Conservation (phyloP, 495 filamentous ascomycete species). For the Aspergillus sparsus region DNA sequence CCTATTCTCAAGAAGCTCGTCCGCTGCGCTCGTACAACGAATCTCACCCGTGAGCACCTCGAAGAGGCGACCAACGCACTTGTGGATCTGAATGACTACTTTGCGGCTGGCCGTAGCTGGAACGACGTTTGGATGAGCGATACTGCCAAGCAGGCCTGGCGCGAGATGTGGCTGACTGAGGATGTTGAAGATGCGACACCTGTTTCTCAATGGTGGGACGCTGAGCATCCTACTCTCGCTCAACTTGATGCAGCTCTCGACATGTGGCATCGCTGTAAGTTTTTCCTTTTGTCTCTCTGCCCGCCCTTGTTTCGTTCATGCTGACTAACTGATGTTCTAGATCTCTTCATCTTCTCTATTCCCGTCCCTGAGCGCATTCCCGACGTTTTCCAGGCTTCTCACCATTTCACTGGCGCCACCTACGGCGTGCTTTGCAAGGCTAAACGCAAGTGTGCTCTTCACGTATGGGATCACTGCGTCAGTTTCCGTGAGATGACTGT, state of each 20-base stretch:
- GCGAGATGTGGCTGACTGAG: constrained; percentile 58
- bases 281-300: neutral
- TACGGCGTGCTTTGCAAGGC: constrained; percentile 67
- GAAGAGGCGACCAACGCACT: constrained; percentile 56
- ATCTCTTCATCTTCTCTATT: constrained; percentile 67
- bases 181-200: constrained; percentile 54
- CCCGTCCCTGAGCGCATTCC: constrained; percentile 63
- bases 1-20: constrained; percentile 60
- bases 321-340: neutral
- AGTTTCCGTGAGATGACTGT: constrained; percentile 60
- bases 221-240: constrained; percentile 56
- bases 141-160: constrained; percentile 57
- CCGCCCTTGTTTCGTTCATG: neutral
- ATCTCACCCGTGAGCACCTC: constrained; percentile 49
- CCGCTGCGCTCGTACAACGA: constrained; percentile 51
- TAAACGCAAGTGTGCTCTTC: constrained; percentile 57
- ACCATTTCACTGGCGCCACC: constrained; percentile 61
- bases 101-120: constrained; percentile 59
- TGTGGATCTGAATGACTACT: constrained; percentile 61
- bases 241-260: constrained; percentile 58
- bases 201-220: constrained; percentile 52
- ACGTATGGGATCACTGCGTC: constrained; percentile 69
- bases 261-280: constrained; percentile 56
- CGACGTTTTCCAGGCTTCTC: constrained; percentile 63
- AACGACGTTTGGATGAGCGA: constrained; percentile 62